Conservation (phyloP, 2,329 filamentous ascomycete species). For the Penicillium sp. region DNA sequence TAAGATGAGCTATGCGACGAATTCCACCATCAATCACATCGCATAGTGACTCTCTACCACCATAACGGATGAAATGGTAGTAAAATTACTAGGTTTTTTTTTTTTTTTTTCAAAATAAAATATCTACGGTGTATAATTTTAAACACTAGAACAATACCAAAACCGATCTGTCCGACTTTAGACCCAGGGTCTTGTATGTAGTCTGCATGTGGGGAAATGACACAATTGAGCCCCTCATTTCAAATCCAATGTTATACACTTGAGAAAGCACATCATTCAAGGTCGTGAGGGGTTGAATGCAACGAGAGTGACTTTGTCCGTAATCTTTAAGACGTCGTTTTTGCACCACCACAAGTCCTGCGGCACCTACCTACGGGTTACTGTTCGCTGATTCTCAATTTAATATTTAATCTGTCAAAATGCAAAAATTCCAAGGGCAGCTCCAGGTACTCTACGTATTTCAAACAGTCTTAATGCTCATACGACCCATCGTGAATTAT, state of each 20-base stretch:
- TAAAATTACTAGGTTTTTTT: too few relatives aligned
- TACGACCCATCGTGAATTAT: not conserved
- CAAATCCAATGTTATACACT: not conserved
- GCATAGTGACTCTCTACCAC: too few relatives aligned
- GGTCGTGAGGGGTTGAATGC: not conserved
- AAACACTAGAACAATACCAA: not conserved
- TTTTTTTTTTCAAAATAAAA: too few relatives aligned
- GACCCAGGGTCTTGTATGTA: not conserved
- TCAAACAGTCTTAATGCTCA: not conserved
- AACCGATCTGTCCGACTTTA: not conserved
- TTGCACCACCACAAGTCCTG: not conserved
- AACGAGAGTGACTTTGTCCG: not conserved
- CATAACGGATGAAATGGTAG: too few relatives aligned
- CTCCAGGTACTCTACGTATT: not conserved
- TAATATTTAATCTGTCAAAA: not conserved
- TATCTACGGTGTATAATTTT: too few relatives aligned
- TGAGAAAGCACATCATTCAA: not conserved
- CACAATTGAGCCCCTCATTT: not conserved
- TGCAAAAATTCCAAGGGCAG: not conserved
- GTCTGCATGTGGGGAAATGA: not conserved
- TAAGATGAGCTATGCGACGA: too few relatives aligned
- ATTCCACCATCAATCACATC: too few relatives aligned
- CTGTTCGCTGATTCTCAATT: too few relatives aligned
- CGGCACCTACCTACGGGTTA: too few relatives aligned
- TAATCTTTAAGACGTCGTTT: not conserved